Base-by-base conservation (phyloP, 495 filamentous ascomycete genomes). In the Clavariopsis aquatica region DNA sequence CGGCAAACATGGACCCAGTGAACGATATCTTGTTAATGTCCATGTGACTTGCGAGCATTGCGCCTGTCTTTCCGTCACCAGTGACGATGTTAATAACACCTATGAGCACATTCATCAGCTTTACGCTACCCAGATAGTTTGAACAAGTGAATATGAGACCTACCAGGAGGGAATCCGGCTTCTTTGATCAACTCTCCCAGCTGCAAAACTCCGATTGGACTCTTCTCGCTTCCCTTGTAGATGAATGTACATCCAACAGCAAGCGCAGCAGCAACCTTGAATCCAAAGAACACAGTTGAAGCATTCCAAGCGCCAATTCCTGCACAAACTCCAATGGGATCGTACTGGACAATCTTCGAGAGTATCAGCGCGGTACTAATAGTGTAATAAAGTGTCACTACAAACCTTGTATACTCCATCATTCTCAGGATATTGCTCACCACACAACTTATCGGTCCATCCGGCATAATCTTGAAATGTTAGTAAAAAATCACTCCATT, bases 281-380 rank as follows among this genome's bases (percentile, higher is more conserved):
- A 71, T 1, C 64, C 68, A 24, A 61, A 66, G 49, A 69, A 66
- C 10, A 68, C 58, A 13, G 64, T 52, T 0, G 68, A 70, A 17
- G 59, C 75, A 45, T 77, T 77, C 75, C 75, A 77, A 12, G 75
- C 73, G 22, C 69, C 73, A 49, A 77, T 75, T 2, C 64, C 66
- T 1, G 74, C 75, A 43, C 72, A 75, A 5, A 77, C 75, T 22
- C 75, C 75, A 10, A 77, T 64, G 3, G 75, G 75, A 41, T 76
- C 72, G 47, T 76, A 75, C 47, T 73, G 72, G 1, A 77, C 72
- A 24, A 77, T 75, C 68, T 63, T 47, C 10, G 17, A 36, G 24
- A 7, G 12, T 19, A 29, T 47, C 19, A 60, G 20, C 43, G 17
- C 22, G 2, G 24, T 28, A 34, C 52, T 15, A n/a, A n/a, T n/a